Base-by-base conservation (phyloP, 495 filamentous ascomycete species). In the Podospora pseudoanserina region DNA sequence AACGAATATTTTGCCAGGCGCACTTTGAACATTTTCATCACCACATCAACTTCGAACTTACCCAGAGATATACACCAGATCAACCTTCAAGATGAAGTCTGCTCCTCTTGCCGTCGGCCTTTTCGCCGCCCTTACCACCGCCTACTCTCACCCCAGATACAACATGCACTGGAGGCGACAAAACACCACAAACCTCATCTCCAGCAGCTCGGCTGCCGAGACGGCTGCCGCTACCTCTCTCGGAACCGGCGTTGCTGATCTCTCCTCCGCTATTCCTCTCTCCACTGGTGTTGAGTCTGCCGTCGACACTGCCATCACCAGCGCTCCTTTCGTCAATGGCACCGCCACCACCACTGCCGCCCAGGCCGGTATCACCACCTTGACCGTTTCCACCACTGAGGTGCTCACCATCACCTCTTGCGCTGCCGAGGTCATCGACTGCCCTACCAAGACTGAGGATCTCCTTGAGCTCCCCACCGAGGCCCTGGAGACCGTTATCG, bases 361-460 rank as follows among this genome's bases (percentile, higher is more conserved):
- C 39, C 39, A 49, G 39, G 73, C 58, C 27, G 71, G 68, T 23
- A 63, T 76, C 68, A 84, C 81, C 32, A 84, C 82, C 39, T 65
- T 84, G 64, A 84, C 81, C 64, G 78, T 83, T 34, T 84, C 84
- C 70, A 79, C 84, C 56, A 91, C 88, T 16, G 81, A 81, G 66
- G 79, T 85, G 70, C 77, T 85, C 65, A 90, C 88, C 19, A 82
- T 90, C 72, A 89, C 84, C 44, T 86, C 84, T 62, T 90, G 88
- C 72, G 86, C 85, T 32, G 73, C 88, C 9, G 87, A 83, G 16
- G 82, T 90, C 59, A 89, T 85, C 44, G 81, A 87, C 79, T 91
- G 89, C 83, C 88, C 88, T 5, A 85, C 77, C 60, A 74, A 76
- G 68, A 74, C 80, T 44, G 77, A 75, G 56, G 80, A 75, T 54